Evolutionary conservation across 2,329 filamentous ascomycete genomes (phyloP).

Genomic region (Cladosporium sp.): DNA sequence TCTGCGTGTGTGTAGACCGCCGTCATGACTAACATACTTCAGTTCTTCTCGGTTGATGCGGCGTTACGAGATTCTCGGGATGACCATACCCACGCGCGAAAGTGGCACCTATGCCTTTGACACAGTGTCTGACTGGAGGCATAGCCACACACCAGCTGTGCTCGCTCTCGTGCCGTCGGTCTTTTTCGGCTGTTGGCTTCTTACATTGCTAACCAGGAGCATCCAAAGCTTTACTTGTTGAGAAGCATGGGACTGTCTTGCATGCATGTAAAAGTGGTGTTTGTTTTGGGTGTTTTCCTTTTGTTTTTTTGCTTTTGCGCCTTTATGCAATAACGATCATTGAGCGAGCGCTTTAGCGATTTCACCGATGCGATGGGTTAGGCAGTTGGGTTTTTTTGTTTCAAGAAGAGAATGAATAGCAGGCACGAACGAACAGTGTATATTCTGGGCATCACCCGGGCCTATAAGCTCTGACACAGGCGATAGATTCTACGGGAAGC

Average conservation of each 20-base stretch:
- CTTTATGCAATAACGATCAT: neutral
- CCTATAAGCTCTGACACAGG: neutral
- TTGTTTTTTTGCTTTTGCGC: neutral
- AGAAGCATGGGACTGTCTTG: constrained; percentile 8
- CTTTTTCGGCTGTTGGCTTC: neutral
- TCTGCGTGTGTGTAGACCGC: neutral
- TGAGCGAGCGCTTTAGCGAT: constrained; percentile 5
- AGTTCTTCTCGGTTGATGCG: constrained; percentile 44
- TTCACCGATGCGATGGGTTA: neutral
- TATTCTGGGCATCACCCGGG: neutral
- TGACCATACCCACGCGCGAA: neutral
- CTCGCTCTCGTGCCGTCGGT: neutral
- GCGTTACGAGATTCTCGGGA: neutral
- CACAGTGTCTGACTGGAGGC: neutral
- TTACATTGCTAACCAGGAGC: constrained; percentile 7
- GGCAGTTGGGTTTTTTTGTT: neutral
- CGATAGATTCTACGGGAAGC: neutral
- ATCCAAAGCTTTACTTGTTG: neutral
- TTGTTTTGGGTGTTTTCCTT: neutral
- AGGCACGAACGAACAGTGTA: neutral
- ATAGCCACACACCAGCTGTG: too few relatives aligned
- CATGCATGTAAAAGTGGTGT: constrained; percentile 4
- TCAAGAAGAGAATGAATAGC: neutral
- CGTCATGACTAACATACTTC: constrained; percentile 15
- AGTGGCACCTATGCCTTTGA: neutral